Conservation (phyloP, 345 rosid species). For the Eucalyptus cloeziana region DNA sequence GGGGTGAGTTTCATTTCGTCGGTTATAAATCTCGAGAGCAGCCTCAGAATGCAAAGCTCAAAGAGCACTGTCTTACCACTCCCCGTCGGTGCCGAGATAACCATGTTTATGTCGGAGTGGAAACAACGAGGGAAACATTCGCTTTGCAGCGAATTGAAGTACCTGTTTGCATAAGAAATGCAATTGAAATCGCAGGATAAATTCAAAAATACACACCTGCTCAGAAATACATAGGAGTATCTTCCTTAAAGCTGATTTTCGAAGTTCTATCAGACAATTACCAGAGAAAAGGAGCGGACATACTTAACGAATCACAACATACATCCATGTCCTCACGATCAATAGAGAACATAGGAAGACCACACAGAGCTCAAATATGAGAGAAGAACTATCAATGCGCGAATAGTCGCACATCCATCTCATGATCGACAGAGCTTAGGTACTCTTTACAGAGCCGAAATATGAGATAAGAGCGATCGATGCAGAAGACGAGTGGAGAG, state of each 20-base stretch:
- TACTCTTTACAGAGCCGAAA: not conserved
- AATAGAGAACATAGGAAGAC: not conserved
- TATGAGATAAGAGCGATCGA: not conserved
- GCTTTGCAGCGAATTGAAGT: slow-evolving; percentile 91
- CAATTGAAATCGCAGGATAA: not conserved
- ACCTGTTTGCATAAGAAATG: slow-evolving; percentile 20
- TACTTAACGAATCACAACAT: not conserved
- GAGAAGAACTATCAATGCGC: not conserved
- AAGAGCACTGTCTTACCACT: slow-evolving; percentile 96
- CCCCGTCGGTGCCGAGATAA: slow-evolving; percentile 96
- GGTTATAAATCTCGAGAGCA: slow-evolving; percentile 62
- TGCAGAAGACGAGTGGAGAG: not conserved
- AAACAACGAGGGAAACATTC: slow-evolving; percentile 89
- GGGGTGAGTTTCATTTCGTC: slow-evolving; percentile 52
- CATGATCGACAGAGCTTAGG: not conserved
- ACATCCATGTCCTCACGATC: not conserved
- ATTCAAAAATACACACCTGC: not conserved
- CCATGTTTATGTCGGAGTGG: slow-evolving; percentile 81
- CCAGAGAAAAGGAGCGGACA: not conserved
- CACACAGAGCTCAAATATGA: not conserved
- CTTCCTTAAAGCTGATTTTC: not conserved
- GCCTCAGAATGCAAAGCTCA: slow-evolving; percentile 86
- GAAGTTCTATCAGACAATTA: not conserved
- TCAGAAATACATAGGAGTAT: not conserved
- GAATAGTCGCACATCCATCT: not conserved